These are phyloP conservation scores for Penicillium longicatenatum DNA, from an alignment of 495 filamentous ascomycete genomes.

Conservation along the genomic window DNA sequence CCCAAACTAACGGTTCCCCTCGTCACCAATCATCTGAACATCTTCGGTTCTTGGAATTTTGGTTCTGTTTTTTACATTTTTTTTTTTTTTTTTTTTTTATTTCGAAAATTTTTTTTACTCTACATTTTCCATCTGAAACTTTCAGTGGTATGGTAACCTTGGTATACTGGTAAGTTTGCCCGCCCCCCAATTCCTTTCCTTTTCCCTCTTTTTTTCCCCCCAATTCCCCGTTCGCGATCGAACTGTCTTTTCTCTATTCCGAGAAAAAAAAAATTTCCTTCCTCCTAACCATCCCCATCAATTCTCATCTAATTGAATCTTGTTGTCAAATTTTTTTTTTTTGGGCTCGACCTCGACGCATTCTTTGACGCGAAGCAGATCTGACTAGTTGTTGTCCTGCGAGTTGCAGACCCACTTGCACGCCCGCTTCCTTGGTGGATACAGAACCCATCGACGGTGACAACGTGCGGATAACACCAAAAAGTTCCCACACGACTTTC, in stretches of 20 bases:
- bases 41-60: constrained; percentile 2
- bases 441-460: constrained; percentile 46
- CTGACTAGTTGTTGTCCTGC: constrained; percentile 43
- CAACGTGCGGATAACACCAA: constrained; percentile 50
- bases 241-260: background rate
- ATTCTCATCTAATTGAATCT: background rate
- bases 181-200: constrained; percentile 25
- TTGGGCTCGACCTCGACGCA: constrained; percentile 12
- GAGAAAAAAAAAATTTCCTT: constrained; percentile 2
- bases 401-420: constrained; percentile 44
- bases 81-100: constrained; percentile 18
- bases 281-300: background rate
- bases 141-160: constrained; percentile 9
- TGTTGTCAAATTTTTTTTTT: constrained; percentile 2
- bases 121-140: constrained; percentile 27
- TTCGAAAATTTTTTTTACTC: constrained; percentile 34
- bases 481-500: constrained; percentile 44
- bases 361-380: constrained; percentile 47
- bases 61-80: constrained; percentile 33
- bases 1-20: constrained; percentile 29
- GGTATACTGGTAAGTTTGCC: constrained; percentile 30
- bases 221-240: constrained; percentile 13
- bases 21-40: constrained; percentile 13
- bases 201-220: constrained; percentile 30
- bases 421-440: constrained; percentile 49